Evolutionary conservation across 148 eudicot species (phyloP).

Genomic region (Nepenthes mirabilis): DNA sequence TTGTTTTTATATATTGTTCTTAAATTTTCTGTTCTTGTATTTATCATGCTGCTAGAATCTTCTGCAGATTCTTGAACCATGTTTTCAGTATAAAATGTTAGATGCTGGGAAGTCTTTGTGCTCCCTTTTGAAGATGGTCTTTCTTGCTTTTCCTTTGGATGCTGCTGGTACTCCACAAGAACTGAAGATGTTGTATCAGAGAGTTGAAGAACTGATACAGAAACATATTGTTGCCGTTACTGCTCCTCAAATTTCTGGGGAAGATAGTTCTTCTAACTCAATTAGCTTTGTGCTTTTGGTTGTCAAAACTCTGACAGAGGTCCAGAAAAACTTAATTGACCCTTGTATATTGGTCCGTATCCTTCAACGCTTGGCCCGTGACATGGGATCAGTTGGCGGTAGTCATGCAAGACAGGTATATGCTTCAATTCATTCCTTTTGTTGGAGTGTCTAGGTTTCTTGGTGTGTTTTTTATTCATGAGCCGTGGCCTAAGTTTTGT

Average conservation of each 20-base stretch:
- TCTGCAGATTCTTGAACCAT: slow-evolving; percentile 90
- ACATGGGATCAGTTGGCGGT: slow-evolving; percentile 58
- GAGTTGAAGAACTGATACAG: slow-evolving; percentile 87
- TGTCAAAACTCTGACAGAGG: slow-evolving; percentile 72
- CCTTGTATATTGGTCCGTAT: slow-evolving; percentile 72
- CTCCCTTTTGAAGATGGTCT: slow-evolving; percentile 88
- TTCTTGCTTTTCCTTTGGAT: slow-evolving; percentile 81
- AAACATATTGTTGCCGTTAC: slow-evolving; percentile 73
- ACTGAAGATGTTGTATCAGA: slow-evolving; percentile 76
- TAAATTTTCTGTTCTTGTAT: neutral
- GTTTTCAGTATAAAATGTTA: slow-evolving; percentile 86
- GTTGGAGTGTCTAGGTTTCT: neutral
- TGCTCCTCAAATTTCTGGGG: slow-evolving; percentile 69
- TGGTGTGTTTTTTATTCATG: neutral
- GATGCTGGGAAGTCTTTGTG: slow-evolving; percentile 93
- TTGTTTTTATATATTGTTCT: too few species aligned
- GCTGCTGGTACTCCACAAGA: slow-evolving; percentile 60
- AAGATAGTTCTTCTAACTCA: slow-evolving; percentile 71
- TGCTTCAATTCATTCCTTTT: neutral
- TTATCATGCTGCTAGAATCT: slow-evolving; percentile 4
- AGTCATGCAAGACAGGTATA: slow-evolving; percentile 71
- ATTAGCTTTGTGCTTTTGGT: slow-evolving; percentile 85
- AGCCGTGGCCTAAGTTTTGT: too few species aligned
- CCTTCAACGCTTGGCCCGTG: slow-evolving; percentile 94
- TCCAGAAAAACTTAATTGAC: slow-evolving; percentile 63